Evolutionary conservation across 2,329 filamentous ascomycete genomes (phyloP), one percentile per base, ranked within the genome.

Genomic region (Aureobasidium sp.): DNA sequence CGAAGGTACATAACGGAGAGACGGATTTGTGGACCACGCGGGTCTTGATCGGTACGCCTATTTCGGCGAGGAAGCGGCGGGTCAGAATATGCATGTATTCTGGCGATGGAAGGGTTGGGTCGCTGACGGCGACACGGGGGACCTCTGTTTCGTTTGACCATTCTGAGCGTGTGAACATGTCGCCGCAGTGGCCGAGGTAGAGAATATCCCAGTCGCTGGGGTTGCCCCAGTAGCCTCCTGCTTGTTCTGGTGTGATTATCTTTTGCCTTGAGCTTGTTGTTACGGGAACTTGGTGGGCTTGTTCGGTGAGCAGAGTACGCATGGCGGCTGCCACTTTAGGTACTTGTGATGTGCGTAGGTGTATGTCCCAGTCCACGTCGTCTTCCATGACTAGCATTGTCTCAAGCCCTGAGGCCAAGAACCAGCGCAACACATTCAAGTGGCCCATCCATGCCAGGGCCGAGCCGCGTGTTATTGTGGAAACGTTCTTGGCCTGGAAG

Each of bases 311-410:
- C 3, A 77, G 66, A 32, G 71, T 70, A 59, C 76, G 75, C 24
- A 72, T 70, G 29, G 75, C 75, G 43, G 70, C 73, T 56, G 76
- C 75, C 9, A 75, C 74, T 7, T 74, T 69, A 5, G 76, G 76
- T 13, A 77, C 69, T 63, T 78, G 76, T n/a, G 70, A 63, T 62
- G 73, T 77, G 60, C 76, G 75, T 15, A 78, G 70, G 55, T 73
- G 76, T 43, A 78, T 74, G 64, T 78, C 76, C 73, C 74, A 78
- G 64, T 78, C 76, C 34, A 78, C 75, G 63, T 78, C 76, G 67
- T 78, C 76, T 69, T 78, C 76, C 46, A 78, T 70, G 27, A 78
- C 75, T 34, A 78, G 70, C 2, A 73, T 75, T 1, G 76, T 77
- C 62, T 76, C 74, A 9, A 74, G 70, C 44, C 71, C 72, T 48